These are phyloP conservation scores for Zarea fungicola DNA, from an alignment of 2,329 filamentous ascomycete genomes.

Conservation along the genomic window DNA sequence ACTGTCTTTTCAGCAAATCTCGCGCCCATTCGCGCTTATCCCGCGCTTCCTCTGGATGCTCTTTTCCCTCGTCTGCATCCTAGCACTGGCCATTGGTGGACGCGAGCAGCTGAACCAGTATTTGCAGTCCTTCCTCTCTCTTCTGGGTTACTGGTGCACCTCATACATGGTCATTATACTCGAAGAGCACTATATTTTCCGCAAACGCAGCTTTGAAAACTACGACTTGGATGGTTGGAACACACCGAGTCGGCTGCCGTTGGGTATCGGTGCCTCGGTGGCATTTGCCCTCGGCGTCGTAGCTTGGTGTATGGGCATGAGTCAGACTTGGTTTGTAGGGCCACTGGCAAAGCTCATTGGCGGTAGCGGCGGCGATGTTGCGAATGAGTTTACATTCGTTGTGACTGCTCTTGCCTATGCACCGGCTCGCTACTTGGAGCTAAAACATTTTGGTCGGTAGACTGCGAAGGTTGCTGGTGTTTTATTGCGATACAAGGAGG, in stretches of 20 bases:
- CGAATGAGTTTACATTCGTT: conserved; percentile 35
- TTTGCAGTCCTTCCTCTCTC: conserved; percentile 38
- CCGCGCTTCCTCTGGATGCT: conserved; percentile 38
- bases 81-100: conserved; percentile 35
- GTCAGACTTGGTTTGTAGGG: conserved; percentile 50
- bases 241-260: conserved; percentile 34
- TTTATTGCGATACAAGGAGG: no score
- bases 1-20: conserved; percentile 36
- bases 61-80: conserved; percentile 34
- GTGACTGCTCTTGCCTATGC: conserved; percentile 36
- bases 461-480: no score
- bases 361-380: conserved; percentile 56
- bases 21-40: conserved; percentile 28
- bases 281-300: conserved; percentile 38
- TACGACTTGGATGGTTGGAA: conserved; percentile 43
- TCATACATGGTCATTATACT: conserved; percentile 37
- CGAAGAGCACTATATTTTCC: conserved; percentile 39
- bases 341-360: conserved; percentile 50
- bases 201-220: conserved; percentile 32
- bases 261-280: conserved; percentile 36
- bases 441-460: conserved; percentile 19
- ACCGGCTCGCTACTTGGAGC: conserved; percentile 37
- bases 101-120: conserved; percentile 35
- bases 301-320: conserved; percentile 49
- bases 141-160: conserved; percentile 43